A percentile compares a stretch with the other conserved stretches of the same genome.
These are phyloP conservation scores for Plasmodium vivax DNA, from an alignment of 169 alveolate genomes.

Conservation along the genomic window DNA sequence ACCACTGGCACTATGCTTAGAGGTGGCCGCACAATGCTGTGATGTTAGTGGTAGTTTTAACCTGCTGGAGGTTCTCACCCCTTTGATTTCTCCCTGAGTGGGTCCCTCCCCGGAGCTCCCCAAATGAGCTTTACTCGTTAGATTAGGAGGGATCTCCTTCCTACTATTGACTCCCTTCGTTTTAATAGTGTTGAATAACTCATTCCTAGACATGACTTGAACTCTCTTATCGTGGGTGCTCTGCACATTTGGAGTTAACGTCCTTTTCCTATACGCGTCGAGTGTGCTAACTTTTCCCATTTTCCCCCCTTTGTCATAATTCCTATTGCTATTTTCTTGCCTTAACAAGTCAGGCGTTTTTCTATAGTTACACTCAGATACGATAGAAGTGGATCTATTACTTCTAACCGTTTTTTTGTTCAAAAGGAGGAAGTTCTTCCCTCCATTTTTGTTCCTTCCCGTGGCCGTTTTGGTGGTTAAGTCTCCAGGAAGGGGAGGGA, in stretches of 20 bases:
- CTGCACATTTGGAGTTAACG: slow-evolving; percentile 19
- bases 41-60: background rate
- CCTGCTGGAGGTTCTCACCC: background rate
- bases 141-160: background rate
- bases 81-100: background rate
- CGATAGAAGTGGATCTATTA: slow-evolving; percentile 19
- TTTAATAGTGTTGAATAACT: slow-evolving; percentile 22
- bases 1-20: background rate
- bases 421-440: slow-evolving; percentile 13
- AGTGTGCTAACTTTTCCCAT: background rate
- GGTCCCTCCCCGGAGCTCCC: background rate
- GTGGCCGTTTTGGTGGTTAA: background rate
- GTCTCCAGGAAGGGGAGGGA: background rate
- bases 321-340: slow-evolving; percentile 10
- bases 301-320: background rate
- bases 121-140: background rate
- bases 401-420: slow-evolving; percentile 10
- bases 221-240: slow-evolving; percentile 5
- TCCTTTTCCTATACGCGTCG: slow-evolving; percentile 19
- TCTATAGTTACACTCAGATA: background rate
- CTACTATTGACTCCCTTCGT: background rate
- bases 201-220: slow-evolving; percentile 27
- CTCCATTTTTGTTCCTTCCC: background rate
- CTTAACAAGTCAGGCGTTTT: background rate
- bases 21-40: background rate